phyloP scores from a whole-genome alignment of 2,329 filamentous ascomycete species.

The Scleromitrula shiraiana region DNA sequence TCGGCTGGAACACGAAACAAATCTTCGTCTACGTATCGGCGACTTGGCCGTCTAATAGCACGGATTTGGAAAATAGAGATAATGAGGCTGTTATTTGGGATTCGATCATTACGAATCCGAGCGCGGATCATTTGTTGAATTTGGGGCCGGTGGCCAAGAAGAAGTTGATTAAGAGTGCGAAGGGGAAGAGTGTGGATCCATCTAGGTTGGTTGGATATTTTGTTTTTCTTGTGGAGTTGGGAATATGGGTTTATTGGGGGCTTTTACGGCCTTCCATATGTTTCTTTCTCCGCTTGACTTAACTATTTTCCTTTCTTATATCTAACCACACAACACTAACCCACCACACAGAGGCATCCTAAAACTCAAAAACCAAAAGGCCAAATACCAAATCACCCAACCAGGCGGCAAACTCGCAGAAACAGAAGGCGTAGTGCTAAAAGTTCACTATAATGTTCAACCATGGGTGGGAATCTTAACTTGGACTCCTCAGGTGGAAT shows the following conservation, averaged over 20 bases:
- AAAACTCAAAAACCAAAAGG: constrained; percentile 72
- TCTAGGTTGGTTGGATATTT: constrained; percentile 19
- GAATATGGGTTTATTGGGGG: neutral
- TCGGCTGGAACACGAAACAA: constrained; percentile 99
- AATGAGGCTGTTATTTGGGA: constrained; percentile 93
- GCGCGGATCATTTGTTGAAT: constrained; percentile 54
- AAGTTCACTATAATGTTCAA: constrained; percentile 92
- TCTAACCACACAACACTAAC: neutral
- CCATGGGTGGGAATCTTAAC: constrained; percentile 87
- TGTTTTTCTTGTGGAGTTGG: neutral
- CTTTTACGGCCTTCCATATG: no score
- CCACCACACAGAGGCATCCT: constrained; percentile 54
- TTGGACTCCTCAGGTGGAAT: constrained; percentile 57
- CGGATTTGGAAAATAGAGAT: constrained; percentile 15
- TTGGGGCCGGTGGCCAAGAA: constrained; percentile 51
- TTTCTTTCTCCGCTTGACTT: no score
- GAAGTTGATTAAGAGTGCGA: constrained; percentile 52
- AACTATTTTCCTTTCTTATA: no score
- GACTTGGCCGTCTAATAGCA: constrained; percentile 45
- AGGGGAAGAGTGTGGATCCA: constrained; percentile 50
- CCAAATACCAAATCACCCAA: constrained; percentile 97
- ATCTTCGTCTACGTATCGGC: constrained; percentile 94
- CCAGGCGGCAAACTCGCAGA: constrained; percentile 71
- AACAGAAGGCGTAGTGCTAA: constrained; percentile 64
- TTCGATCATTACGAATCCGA: constrained; percentile 73